These are phyloP conservation scores for Iberis amara DNA, from an alignment of 441 rosid species.

Conservation along the genomic window DNA sequence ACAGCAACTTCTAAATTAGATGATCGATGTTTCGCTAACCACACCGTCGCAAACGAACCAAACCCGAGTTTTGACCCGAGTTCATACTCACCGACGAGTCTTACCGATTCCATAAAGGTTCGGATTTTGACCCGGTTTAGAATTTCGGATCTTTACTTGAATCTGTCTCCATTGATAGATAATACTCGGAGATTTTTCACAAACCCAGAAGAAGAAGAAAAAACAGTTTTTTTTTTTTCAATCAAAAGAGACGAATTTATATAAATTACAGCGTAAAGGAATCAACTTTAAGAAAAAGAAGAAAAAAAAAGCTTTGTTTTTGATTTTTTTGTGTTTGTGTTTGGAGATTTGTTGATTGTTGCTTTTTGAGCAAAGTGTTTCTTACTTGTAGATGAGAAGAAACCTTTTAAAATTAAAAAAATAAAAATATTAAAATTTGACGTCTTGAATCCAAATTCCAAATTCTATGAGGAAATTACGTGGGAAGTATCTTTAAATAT, in stretches of 20 bases:
- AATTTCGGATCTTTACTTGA: conserved; percentile 17
- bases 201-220: conserved; percentile 1
- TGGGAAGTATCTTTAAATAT: too few species aligned
- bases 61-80: conserved; percentile 66
- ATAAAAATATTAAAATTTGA: too few species aligned
- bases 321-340: conserved; percentile 6
- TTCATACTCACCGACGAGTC: conserved; percentile 55
- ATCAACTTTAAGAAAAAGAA: neutral
- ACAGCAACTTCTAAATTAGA: conserved; percentile 57
- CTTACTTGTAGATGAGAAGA: too few species aligned
- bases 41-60: conserved; percentile 77
- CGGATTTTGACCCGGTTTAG: conserved; percentile 28
- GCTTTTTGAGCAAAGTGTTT: too few species aligned
- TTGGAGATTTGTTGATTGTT: neutral
- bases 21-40: conserved; percentile 51
- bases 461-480: too few species aligned
- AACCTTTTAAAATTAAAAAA: too few species aligned
- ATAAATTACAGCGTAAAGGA: conserved; percentile 14
- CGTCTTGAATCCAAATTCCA: too few species aligned
- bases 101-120: conserved; percentile 40
- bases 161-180: conserved; percentile 27
- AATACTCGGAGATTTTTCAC: neutral
- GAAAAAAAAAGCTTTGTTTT: neutral
- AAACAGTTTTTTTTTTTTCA: conserved; percentile 21
- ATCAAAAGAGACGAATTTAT: conserved; percentile 21